These are phyloP conservation scores for Hordeum pubiflorum DNA, from an alignment of 202 grass and related monocot genomes.

Conservation along the genomic window DNA sequence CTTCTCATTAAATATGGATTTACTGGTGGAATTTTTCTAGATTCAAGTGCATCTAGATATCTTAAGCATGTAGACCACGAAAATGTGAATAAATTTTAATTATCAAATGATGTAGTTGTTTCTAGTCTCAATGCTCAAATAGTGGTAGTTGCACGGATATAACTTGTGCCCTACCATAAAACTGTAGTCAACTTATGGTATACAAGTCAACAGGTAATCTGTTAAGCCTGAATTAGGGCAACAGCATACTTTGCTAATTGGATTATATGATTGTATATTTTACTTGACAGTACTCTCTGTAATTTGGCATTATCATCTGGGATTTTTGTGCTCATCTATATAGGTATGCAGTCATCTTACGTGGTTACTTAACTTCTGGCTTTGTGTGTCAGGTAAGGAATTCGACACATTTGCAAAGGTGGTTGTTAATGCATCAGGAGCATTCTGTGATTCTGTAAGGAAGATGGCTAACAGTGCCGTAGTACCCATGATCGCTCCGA, in stretches of 20 bases:
- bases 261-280: neutral
- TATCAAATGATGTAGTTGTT: neutral
- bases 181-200: neutral
- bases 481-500: constrained; percentile 70
- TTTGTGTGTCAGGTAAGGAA: constrained; percentile 52
- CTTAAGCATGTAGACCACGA: neutral
- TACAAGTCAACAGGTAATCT: neutral
- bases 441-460: constrained; percentile 81
- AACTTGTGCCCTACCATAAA: neutral
- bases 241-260: neutral
- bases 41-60: neutral
- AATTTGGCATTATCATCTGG: neutral
- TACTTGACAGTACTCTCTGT: constrained; percentile 2
- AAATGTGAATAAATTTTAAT: neutral
- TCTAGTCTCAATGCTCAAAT: neutral
- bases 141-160: neutral
- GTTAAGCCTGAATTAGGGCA: neutral
- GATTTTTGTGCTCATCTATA: neutral
- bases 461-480: constrained; percentile 74
- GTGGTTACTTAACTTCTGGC: constrained; percentile 1
- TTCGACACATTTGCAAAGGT: constrained; percentile 86
- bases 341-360: neutral
- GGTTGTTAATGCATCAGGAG: constrained; percentile 73
- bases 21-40: neutral
- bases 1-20: neutral